Evolutionary conservation across 768 basidiomycete genomes (phyloP).

Genomic region (Tephrocybe rancida): DNA sequence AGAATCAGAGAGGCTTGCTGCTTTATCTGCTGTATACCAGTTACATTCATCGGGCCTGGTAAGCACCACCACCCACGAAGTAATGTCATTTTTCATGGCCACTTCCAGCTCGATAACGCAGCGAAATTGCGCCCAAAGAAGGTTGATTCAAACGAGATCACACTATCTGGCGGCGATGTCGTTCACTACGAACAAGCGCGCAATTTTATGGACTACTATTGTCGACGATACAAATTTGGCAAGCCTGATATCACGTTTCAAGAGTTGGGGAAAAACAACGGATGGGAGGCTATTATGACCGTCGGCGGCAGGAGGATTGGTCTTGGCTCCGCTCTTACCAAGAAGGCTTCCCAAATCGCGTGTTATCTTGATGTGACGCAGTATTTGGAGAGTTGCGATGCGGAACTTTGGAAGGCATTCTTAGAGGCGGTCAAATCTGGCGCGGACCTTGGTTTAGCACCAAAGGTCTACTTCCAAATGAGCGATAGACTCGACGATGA

Average conservation of each 20-base stretch:
- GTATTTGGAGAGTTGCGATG: slow-evolving; percentile 87
- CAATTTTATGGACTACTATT: slow-evolving; percentile 96
- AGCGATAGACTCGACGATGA: slow-evolving; percentile 65
- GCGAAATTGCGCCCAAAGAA: slow-evolving; percentile 27
- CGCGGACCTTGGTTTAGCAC: slow-evolving; percentile 71
- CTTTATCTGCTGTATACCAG: slow-evolving; percentile 74
- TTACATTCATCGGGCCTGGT: slow-evolving; percentile 66
- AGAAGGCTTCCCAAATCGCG: slow-evolving; percentile 70
- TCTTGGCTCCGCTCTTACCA: slow-evolving; percentile 65
- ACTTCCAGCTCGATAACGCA: slow-evolving; percentile 39
- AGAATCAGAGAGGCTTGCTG: slow-evolving; percentile 75
- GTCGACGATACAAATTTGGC: slow-evolving; percentile 72
- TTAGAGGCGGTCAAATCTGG: slow-evolving; percentile 61
- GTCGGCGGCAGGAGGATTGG: slow-evolving; percentile 84
- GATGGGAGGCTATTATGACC: slow-evolving; percentile 76
- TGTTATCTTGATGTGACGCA: slow-evolving; percentile 88
- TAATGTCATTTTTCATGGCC: neutral
- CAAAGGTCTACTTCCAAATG: slow-evolving; percentile 67
- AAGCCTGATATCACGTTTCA: slow-evolving; percentile 70
- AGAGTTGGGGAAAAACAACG: slow-evolving; percentile 27
- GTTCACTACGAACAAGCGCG: slow-evolving; percentile 76
- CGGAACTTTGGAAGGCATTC: slow-evolving; percentile 77
- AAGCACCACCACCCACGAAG: slow-evolving; percentile 27
- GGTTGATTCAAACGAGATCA: slow-evolving; percentile 22
- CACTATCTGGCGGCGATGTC: slow-evolving; percentile 62